Conservation (phyloP, 2,329 filamentous ascomycete genomes). For the Dothiorella sarmentorum region DNA sequence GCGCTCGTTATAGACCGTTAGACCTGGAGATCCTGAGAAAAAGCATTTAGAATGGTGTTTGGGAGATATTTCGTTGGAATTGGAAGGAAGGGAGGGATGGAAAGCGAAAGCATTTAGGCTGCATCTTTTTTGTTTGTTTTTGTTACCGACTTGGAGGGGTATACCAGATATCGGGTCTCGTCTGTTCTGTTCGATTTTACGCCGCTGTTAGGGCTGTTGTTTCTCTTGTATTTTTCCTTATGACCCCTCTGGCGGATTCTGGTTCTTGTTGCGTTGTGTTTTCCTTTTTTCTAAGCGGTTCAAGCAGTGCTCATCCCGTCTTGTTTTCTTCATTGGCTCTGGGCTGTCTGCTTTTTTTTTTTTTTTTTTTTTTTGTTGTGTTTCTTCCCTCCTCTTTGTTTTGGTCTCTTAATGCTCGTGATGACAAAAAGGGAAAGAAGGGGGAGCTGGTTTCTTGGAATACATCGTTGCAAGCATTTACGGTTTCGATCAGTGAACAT, state of each 20-base stretch:
- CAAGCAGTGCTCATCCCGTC: not conserved
- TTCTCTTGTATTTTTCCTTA: not conserved
- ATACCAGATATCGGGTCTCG: not conserved
- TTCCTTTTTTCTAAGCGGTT: not conserved
- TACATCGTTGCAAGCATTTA: not conserved
- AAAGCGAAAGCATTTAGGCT: not conserved
- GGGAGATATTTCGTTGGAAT: not conserved
- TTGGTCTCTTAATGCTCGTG: not conserved
- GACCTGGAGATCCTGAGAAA: not conserved
- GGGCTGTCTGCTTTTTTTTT: not conserved
- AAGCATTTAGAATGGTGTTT: slow-evolving; percentile 12
- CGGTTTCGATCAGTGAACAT: not conserved
- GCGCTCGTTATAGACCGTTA: not conserved
- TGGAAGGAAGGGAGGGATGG: not conserved
- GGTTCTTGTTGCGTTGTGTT: not conserved
- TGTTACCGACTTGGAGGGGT: not conserved
- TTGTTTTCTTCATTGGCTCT: not conserved
- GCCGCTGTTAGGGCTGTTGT: not conserved
- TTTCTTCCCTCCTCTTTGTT: not conserved
- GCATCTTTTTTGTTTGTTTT: not conserved
- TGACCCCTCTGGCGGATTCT: not conserved
- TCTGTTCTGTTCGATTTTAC: not conserved
- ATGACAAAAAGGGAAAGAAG: not conserved
- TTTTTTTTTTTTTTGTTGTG: not conserved
- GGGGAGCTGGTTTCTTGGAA: not conserved